Evolutionary conservation across 257 asterid species (phyloP).

Genomic region (Scutellaria galericulata): DNA sequence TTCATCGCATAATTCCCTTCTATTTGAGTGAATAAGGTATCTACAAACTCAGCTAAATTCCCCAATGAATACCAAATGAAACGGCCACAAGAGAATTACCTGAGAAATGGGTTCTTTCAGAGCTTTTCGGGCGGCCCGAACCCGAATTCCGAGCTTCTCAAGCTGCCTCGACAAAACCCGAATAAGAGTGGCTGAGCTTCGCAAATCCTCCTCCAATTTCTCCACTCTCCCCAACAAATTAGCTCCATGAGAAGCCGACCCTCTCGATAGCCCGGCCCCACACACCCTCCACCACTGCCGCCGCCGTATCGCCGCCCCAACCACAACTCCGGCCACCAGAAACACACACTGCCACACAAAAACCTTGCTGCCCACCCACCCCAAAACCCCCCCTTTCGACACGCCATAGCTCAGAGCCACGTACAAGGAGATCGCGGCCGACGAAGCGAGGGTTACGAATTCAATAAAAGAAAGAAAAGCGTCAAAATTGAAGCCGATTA

Average conservation of each 20-base stretch:
- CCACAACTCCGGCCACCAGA: constrained; percentile 56
- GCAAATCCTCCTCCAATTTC: constrained; percentile 78
- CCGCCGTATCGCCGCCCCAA: constrained; percentile 77
- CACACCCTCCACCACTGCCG: constrained; percentile 86
- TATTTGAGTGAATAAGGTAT: not conserved
- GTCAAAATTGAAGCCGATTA: constrained; percentile 49
- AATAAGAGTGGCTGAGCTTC: constrained; percentile 59
- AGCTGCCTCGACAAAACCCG: constrained; percentile 78
- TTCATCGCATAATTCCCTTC: not conserved
- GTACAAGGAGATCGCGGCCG: constrained; percentile 54
- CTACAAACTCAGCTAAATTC: no score
- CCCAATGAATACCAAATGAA: not conserved
- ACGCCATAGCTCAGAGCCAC: constrained; percentile 51
- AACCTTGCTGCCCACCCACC: constrained; percentile 52
- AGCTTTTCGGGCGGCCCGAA: constrained; percentile 68
- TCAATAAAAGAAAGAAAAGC: constrained; percentile 64
- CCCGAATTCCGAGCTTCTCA: constrained; percentile 85
- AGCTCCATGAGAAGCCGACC: constrained; percentile 38
- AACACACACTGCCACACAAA: constrained; percentile 74
- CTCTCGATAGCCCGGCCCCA: constrained; percentile 47
- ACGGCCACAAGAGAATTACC: constrained; percentile 41
- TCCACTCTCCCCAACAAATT: constrained; percentile 77
- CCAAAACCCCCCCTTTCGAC: constrained; percentile 40
- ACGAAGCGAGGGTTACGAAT: constrained; percentile 66
- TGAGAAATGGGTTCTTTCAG: constrained; percentile 79